Evolutionary conservation across 176 grass and related monocot species (phyloP).

Genomic region (Cenchrus americanus): DNA sequence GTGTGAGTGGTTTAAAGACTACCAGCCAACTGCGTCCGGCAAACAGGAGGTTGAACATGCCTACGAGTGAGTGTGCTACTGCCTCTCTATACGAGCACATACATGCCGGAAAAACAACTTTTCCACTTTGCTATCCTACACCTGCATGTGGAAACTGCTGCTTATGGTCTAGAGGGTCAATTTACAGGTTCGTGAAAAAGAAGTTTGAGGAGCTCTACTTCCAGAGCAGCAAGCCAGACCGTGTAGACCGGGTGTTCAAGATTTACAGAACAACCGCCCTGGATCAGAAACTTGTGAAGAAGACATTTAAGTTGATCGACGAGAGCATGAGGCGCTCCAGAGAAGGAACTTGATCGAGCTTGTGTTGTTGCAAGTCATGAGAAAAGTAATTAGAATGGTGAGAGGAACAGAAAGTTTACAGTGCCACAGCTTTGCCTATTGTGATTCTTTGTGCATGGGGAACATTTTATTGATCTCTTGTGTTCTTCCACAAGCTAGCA

Average conservation of each 20-base stretch:
- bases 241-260: constrained; percentile 91
- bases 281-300: constrained; percentile 99
- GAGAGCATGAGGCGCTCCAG: constrained; percentile 87
- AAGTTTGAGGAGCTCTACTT: constrained; percentile 99
- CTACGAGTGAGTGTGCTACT: constrained; percentile 71
- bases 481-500: constrained; percentile 30
- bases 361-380: constrained; percentile 42
- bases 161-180: constrained; percentile 8
- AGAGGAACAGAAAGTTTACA: constrained; percentile 30
- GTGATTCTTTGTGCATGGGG: constrained; percentile 48
- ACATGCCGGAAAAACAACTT: background rate
- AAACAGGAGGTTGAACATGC: constrained; percentile 96
- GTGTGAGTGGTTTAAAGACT: constrained; percentile 98
- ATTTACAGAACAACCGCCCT: constrained; percentile 93
- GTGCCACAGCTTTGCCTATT: constrained; percentile 26
- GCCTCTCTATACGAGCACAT: background rate
- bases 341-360: constrained; percentile 64
- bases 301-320: constrained; percentile 94
- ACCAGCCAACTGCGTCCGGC: constrained; percentile 73
- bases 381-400: constrained; percentile 37
- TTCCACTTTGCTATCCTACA: background rate
- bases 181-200: constrained; percentile 92
- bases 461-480: constrained; percentile 27
- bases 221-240: constrained; percentile 93
- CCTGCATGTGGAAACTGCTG: background rate